phyloP scores from a whole-genome alignment of 805 yeast genomes.

The Barnettozyma wickerhamii region DNA sequence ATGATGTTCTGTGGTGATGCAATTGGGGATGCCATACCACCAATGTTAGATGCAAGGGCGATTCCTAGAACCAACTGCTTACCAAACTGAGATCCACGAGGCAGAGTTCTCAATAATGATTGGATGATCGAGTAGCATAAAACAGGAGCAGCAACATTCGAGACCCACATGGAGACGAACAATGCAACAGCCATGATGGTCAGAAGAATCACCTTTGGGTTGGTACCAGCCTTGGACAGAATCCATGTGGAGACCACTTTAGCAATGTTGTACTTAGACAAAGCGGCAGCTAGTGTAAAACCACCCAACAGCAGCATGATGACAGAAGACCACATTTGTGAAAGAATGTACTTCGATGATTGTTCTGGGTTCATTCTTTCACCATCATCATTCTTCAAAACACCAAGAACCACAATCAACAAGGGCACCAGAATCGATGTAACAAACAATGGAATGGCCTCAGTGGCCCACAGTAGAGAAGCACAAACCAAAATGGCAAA shows the following conservation, averaged over 20 bases:
- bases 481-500: slow-evolving; percentile 78
- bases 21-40: slow-evolving; percentile 97
- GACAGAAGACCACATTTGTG: slow-evolving; percentile 94
- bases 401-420: slow-evolving; percentile 67
- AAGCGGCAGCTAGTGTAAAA: slow-evolving; percentile 89
- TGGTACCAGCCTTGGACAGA: slow-evolving; percentile 78
- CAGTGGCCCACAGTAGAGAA: slow-evolving; percentile 93
- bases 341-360: slow-evolving; percentile 65
- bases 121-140: slow-evolving; percentile 87
- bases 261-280: slow-evolving; percentile 88
- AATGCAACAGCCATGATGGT: slow-evolving; percentile 85
- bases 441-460: slow-evolving; percentile 85
- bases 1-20: slow-evolving; percentile 96
- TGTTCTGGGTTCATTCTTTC: slow-evolving; percentile 63
- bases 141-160: slow-evolving; percentile 97
- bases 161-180: slow-evolving; percentile 90
- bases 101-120: slow-evolving; percentile 80
- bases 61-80: slow-evolving; percentile 86
- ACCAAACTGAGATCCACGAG: slow-evolving; percentile 71
- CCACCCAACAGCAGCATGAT: slow-evolving; percentile 90
- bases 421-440: slow-evolving; percentile 84
- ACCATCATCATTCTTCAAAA: slow-evolving; percentile 53
- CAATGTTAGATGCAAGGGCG: slow-evolving; percentile 88
- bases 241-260: slow-evolving; percentile 79
- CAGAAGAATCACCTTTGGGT: slow-evolving; percentile 71